Conservation (phyloP, 2,329 filamentous ascomycete genomes). For the Colletotrichum eremochloae region DNA sequence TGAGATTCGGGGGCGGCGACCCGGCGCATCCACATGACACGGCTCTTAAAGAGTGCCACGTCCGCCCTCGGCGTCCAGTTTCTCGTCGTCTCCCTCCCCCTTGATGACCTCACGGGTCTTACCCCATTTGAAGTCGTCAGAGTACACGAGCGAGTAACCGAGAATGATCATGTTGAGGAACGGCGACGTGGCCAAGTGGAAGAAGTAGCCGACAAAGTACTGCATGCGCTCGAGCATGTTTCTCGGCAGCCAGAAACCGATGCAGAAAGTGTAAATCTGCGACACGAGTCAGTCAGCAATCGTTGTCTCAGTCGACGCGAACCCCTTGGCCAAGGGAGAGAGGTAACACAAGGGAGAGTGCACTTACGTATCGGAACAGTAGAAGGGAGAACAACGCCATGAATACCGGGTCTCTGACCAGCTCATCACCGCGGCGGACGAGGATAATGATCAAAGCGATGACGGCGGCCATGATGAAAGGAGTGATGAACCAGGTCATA, state of each 20-base stretch:
- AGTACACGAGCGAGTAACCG: conserved; percentile 56
- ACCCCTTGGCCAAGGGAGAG: not conserved
- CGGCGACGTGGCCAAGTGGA: conserved; percentile 55
- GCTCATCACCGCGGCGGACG: conserved; percentile 48
- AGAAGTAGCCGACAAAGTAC: conserved; percentile 55
- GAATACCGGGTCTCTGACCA: conserved; percentile 54
- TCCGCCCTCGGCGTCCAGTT: conserved; percentile 43
- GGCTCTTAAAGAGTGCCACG: conserved; percentile 42
- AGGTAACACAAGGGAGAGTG: not conserved
- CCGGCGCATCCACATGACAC: not conserved
- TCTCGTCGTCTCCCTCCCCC: conserved; percentile 45
- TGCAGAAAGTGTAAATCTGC: conserved; percentile 57
- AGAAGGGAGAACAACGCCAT: conserved; percentile 54
- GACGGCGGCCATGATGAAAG: conserved; percentile 59
- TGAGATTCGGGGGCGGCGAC: not conserved
- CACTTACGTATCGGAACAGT: conserved; percentile 57
- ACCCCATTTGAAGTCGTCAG: conserved; percentile 62
- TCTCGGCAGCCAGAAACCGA: conserved; percentile 57
- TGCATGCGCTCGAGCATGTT: conserved; percentile 54
- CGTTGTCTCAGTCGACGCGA: not conserved
- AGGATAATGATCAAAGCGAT: conserved; percentile 54
- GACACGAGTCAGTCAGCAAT: conserved; percentile 24
- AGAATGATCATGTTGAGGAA: conserved; percentile 60
- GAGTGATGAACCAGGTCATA: conserved; percentile 60
- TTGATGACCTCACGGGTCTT: conserved; percentile 57